Evolutionary conservation across 179 eudicot genomes (phyloP).

Genomic region (Spergularia azorica): DNA sequence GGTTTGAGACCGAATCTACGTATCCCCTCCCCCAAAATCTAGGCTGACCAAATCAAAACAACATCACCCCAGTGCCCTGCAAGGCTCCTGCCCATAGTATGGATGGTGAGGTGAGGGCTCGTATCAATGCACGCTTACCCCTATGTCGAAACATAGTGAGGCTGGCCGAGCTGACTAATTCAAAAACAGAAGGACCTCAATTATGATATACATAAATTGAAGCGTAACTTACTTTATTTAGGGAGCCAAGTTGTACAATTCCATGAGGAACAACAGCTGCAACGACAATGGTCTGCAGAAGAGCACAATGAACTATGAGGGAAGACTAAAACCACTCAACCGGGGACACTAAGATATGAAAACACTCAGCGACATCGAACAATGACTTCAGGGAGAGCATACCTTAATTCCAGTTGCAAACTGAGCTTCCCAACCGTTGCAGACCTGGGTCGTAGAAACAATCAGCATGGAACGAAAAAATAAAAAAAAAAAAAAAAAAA

Average conservation of each 20-base stretch:
- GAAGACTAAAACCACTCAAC: neutral
- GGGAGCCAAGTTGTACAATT: conserved; percentile 84
- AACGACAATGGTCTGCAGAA: conserved; percentile 80
- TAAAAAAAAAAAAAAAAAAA: neutral
- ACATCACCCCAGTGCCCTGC: too few relatives aligned
- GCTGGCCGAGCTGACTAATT: too few relatives aligned
- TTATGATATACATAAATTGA: neutral
- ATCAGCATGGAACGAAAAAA: neutral
- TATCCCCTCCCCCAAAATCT: too few relatives aligned
- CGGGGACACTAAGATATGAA: neutral
- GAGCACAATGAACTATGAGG: neutral
- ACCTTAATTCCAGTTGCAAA: conserved; percentile 86
- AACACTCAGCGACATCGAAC: neutral
- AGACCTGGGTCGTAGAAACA: conserved; percentile 47
- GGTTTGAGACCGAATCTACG: too few relatives aligned
- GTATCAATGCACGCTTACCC: too few relatives aligned
- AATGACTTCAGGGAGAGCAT: conserved; percentile 16
- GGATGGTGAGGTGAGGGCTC: too few relatives aligned
- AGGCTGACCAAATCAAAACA: too few relatives aligned
- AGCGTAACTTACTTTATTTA: conserved; percentile 55
- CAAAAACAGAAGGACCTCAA: neutral
- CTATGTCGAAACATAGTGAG: too few relatives aligned
- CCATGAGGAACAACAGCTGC: conserved; percentile 77
- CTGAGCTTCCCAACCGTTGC: conserved; percentile 70
- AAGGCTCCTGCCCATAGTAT: too few relatives aligned